phyloP scores from a whole-genome alignment of 2,329 filamentous ascomycete species.

The Clarireedia homoeocarpa region DNA sequence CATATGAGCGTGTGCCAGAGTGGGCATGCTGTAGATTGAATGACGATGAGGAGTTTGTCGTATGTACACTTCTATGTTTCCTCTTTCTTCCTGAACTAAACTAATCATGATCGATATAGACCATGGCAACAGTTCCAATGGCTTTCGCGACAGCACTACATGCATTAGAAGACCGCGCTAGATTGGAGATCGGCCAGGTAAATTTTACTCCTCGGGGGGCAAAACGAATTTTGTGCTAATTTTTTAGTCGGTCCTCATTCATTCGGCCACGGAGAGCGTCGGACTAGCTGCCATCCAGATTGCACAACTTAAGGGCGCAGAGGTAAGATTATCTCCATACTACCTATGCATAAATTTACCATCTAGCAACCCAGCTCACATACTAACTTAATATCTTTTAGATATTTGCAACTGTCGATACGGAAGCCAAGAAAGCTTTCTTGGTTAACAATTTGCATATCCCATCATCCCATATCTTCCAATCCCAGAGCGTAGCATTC shows the following conservation, averaged over 20 bases:
- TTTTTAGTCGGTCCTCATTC: slow-evolving; percentile 13
- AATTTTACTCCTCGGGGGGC: neutral
- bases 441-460: slow-evolving; percentile 12
- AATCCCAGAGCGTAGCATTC: slow-evolving; percentile 18
- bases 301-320: slow-evolving; percentile 6
- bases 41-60: too few relatives aligned
- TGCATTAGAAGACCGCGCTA: slow-evolving; percentile 26
- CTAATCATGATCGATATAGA: too few relatives aligned
- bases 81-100: too few relatives aligned
- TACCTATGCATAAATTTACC: too few relatives aligned
- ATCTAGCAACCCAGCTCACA: too few relatives aligned
- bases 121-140: too few relatives aligned
- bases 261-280: slow-evolving; percentile 14
- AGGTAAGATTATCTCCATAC: neutral
- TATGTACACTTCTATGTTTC: too few relatives aligned
- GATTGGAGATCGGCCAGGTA: slow-evolving; percentile 17
- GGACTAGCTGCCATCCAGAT: slow-evolving; percentile 18
- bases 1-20: slow-evolving; percentile 15
- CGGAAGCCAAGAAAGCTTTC: slow-evolving; percentile 9
- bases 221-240: too few relatives aligned
- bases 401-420: slow-evolving; percentile 19
- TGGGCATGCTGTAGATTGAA: too few relatives aligned
- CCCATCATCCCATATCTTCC: slow-evolving; percentile 9
- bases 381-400: neutral
- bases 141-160: too few relatives aligned